These are phyloP conservation scores for Albophoma yamanashiensis DNA, from an alignment of 2,329 filamentous ascomycete species.

Conservation along the genomic window DNA sequence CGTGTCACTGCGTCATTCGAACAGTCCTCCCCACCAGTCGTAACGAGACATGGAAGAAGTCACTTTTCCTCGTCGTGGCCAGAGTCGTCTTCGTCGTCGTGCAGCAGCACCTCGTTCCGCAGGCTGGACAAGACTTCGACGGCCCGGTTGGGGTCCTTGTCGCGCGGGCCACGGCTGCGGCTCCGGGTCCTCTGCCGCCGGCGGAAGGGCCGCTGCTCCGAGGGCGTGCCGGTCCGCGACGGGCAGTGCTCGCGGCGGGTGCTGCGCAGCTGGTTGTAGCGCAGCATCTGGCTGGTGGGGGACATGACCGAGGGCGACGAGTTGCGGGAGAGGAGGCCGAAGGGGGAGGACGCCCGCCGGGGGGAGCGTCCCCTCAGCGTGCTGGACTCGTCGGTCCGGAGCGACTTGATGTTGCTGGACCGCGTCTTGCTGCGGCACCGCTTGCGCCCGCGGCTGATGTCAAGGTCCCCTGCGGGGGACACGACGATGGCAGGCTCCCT, in stretches of 20 bases:
- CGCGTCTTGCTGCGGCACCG: slow-evolving; percentile 27
- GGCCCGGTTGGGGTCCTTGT: slow-evolving; percentile 16
- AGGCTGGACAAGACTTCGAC: slow-evolving; percentile 20
- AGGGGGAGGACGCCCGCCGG: slow-evolving; percentile 26
- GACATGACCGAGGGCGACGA: slow-evolving; percentile 25
- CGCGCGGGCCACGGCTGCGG: slow-evolving; percentile 23
- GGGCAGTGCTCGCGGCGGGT: slow-evolving; percentile 33
- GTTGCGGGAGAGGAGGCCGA: slow-evolving; percentile 18
- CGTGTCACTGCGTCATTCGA: not conserved
- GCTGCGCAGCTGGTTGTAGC: slow-evolving; percentile 28
- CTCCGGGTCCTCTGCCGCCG: slow-evolving; percentile 28
- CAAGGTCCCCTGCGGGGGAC: slow-evolving; percentile 14
- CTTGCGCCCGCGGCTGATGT: slow-evolving; percentile 25
- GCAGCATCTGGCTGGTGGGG: slow-evolving; percentile 28
- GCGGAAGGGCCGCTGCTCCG: slow-evolving; percentile 18
- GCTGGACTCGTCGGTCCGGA: slow-evolving; percentile 29
- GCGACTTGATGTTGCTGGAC: slow-evolving; percentile 15
- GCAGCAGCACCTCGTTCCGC: slow-evolving; percentile 20
- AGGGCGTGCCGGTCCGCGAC: slow-evolving; percentile 24
- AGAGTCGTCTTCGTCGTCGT: slow-evolving; percentile 1
- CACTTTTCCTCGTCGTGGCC: not conserved
- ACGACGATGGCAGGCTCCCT: slow-evolving; percentile 12
- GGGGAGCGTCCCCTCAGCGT: slow-evolving; percentile 30
- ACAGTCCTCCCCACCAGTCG: not conserved
- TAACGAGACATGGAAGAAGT: not conserved